Percentiles rank a stretch among this genome's conserved stretches.
Evolutionary conservation across 257 asterid species (phyloP).

Genomic region (Solanum chilense): DNA sequence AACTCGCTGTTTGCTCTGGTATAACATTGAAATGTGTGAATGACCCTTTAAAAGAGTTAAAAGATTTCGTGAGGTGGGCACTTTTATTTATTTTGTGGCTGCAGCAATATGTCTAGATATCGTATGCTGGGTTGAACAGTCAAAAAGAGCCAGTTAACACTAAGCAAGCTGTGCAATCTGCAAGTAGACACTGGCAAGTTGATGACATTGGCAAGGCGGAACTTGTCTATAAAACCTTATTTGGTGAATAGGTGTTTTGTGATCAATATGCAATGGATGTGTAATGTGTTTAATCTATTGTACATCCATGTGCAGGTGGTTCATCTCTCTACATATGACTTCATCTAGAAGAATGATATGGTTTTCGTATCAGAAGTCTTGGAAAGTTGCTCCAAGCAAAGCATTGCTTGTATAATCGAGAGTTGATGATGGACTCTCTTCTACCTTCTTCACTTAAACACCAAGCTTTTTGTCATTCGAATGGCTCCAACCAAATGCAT

Average conservation of each 20-base stretch:
- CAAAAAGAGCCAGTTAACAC: not conserved
- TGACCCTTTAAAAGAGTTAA: not conserved
- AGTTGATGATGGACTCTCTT: not conserved
- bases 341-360: slow-evolving; percentile 24
- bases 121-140: not conserved
- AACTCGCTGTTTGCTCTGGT: not conserved
- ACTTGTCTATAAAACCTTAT: not conserved
- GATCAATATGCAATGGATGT: not conserved
- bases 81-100: not conserved
- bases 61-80: not conserved
- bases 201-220: not conserved
- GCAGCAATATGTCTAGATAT: not conserved
- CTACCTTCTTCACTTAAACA: not conserved
- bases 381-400: not conserved
- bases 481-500: not conserved
- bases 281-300: not conserved
- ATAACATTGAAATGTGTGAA: not conserved
- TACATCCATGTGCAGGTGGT: slow-evolving; percentile 35
- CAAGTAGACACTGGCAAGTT: not conserved
- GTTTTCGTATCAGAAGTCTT: slow-evolving; percentile 36
- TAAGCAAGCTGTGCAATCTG: not conserved
- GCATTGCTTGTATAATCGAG: not conserved
- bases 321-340: slow-evolving; percentile 55
- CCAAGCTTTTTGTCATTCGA: not conserved
- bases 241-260: not conserved